Base-by-base conservation (phyloP, 306 rosid species). In the Cucurbita moschata region DNA sequence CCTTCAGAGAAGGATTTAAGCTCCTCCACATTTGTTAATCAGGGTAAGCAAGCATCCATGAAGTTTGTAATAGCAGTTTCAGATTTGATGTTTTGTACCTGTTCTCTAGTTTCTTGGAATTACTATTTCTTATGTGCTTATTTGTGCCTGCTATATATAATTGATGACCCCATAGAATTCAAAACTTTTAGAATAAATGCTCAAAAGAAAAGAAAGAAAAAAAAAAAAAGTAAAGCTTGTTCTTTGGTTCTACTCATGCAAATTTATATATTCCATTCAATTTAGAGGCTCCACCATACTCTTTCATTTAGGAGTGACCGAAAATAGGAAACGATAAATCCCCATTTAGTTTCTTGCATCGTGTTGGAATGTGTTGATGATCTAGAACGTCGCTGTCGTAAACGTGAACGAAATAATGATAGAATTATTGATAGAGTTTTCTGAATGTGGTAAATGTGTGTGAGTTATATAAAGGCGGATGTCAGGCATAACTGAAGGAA, bases 21-120 rank as follows among this genome's bases (percentile, higher is more conserved):
- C 73, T 70, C 92, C 69, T 78, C 89, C 18, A 70, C 61, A 16
- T 90, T 82, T 83, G 86, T 90, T 78, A 92, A 92, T 85, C 88
- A 85, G 61, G 98, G 98, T 92, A 64, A 81, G 57, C 52, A n/a
- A 40, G 35, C 71, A 42, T 64, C n/a, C 5, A 18, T n/a, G 35
- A 10, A 42, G 30, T 64, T 57, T 21, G 15, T 57, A 57, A 57
- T 4, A 21, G 39, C 14, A 57, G 35, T 55, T 19, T 58, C 16
- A 8, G 64, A 26, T 30, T 58, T 66, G 52, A 66, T 44, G 30
- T 60, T 35, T 35, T 43, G 2, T 57, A 42, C 71, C 40, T 68
- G 13, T 23, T 44, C 13, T 23, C 5, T 13, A 68, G 55, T 67
- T 43, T 46, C 18, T 23, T 26, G n/a, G 55, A 13, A 23, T 46